Percentiles rank a stretch among this genome's conserved stretches.
Conservation (phyloP, 2,329 filamentous ascomycete genomes). For the Cercospora zeae-maydis region DNA sequence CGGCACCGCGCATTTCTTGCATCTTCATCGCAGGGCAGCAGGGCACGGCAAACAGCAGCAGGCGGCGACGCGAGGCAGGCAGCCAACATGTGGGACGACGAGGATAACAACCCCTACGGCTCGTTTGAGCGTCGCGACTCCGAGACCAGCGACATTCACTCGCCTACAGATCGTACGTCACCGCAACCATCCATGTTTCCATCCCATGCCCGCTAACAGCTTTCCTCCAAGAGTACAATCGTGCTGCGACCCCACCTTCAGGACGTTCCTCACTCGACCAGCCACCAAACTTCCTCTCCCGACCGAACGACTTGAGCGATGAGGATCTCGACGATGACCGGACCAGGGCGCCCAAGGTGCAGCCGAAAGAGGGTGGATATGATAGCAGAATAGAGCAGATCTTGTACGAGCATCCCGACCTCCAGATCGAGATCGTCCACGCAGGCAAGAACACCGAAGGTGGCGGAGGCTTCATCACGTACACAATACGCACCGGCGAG, state of each 20-base stretch:
- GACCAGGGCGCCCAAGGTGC: constrained; percentile 44
- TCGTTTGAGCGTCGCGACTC: constrained; percentile 87
- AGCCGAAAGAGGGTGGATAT: constrained; percentile 77
- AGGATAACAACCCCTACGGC: constrained; percentile 97
- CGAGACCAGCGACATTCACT: constrained; percentile 58
- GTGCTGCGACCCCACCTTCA: constrained; percentile 62
- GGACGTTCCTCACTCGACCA: constrained; percentile 68
- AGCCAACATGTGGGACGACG: constrained; percentile 90
- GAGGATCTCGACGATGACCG: constrained; percentile 56
- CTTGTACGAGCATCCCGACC: constrained; percentile 86
- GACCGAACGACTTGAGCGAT: constrained; percentile 54
- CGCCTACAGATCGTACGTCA: constrained; percentile 31
- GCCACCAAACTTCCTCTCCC: constrained; percentile 55
- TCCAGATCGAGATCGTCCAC: constrained; percentile 87
- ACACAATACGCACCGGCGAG: constrained; percentile 93
- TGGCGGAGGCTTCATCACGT: constrained; percentile 90
- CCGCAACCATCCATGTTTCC: neutral
- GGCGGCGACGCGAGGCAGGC: neutral
- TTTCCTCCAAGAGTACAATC: constrained; percentile 53
- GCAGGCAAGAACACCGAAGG: constrained; percentile 93
- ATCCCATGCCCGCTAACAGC: neutral
- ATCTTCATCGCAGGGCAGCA: neutral
- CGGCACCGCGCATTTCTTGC: neutral
- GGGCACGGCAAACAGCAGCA: neutral
- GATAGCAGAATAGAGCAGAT: constrained; percentile 96